Evolutionary conservation across 2,329 filamentous ascomycete genomes (phyloP).

Genomic region (Epichloe uncinata): DNA sequence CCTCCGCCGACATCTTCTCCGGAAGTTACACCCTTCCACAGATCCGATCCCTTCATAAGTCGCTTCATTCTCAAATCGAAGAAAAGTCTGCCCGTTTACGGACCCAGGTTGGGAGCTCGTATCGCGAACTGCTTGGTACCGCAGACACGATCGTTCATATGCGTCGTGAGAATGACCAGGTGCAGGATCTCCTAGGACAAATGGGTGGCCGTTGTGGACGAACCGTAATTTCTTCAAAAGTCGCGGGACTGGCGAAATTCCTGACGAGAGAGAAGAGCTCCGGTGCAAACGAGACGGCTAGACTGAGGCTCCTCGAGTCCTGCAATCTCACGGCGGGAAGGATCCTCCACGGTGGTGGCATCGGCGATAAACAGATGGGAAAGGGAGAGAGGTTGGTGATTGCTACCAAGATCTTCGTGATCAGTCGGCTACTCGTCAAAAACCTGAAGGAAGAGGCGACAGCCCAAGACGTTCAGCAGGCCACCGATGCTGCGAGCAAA

Average conservation of each 20-base stretch:
- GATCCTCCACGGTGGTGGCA: conserved; percentile 30
- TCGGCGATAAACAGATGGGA: conserved; percentile 16
- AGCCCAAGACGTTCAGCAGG: conserved; percentile 20
- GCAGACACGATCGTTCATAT: conserved; percentile 90
- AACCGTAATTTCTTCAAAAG: conserved; percentile 53
- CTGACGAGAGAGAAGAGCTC: conserved; percentile 15
- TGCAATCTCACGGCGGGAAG: conserved; percentile 36
- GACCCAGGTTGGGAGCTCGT: conserved; percentile 53
- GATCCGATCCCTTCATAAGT: conserved; percentile 49
- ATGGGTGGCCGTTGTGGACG: conserved; percentile 72
- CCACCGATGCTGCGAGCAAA: conserved; percentile 48
- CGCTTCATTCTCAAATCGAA: conserved; percentile 44
- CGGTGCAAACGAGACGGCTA: conserved; percentile 24
- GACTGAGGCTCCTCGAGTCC: conserved; percentile 36
- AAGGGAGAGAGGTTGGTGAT: conserved; percentile 39
- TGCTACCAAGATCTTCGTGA: conserved; percentile 59
- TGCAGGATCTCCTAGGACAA: conserved; percentile 56
- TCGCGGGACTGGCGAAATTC: conserved; percentile 40
- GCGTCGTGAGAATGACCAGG: conserved; percentile 61
- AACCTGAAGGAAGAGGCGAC: conserved; percentile 43
- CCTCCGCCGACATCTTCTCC: conserved; percentile 41
- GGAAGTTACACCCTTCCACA: conserved; percentile 45
- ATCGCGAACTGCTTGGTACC: conserved; percentile 81
- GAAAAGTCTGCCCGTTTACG: conserved; percentile 50
- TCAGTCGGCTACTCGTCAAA: conserved; percentile 64